Evolutionary conservation across 2,329 filamentous ascomycete genomes (phyloP), one percentile per base, ranked within the genome.

Genomic region (Spiromastix sp.): DNA sequence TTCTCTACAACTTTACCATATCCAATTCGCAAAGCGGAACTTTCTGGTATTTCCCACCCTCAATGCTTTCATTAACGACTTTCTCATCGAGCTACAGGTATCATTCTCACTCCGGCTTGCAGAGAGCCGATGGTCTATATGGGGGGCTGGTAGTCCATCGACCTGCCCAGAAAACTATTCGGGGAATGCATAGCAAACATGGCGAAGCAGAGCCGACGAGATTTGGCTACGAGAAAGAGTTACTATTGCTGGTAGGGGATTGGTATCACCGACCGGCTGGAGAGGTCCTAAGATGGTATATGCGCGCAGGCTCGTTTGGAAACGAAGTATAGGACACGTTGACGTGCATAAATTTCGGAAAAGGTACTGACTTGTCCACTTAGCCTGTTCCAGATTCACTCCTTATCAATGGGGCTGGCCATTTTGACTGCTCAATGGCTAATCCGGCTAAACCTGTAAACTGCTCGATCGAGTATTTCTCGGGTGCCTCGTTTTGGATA

Each of bases 361-460:
- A 19, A n/a, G n/a, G 22, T 15, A 33, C 27, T 34, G 18, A 24
- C 26, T 5, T 19, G 27, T 11, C 27, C 12, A 10, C 10, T 10
- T 32, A 69, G 63, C 67, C 67, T 3, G 61, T 64, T 6, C 67
- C 68, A 2, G 64, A 68, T 35, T 68, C 64, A 0, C 40, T 71
- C 2, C 42, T 71, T 1, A 45, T 71, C 18, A 70, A 71, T 41
- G 67, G 66, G 13, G 45, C 44, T 4, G 68, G 68, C 2, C 40
- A 43, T 5, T 71, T 67, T 36, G 48, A 62, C 15, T 71, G 67
- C 42, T 57, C 57, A 1, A 62, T 59, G 57, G 63, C 63, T 11
- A 56, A 65, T 1, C 60, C 62, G 33, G 61, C 62, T 12, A 49
- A 58, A 4, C 66, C 65, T 3, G 43, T 70, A 3, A 56, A 71